Evolutionary conservation across 2,329 filamentous ascomycete genomes (phyloP).

Genomic region (Aureobasidium sp.): DNA sequence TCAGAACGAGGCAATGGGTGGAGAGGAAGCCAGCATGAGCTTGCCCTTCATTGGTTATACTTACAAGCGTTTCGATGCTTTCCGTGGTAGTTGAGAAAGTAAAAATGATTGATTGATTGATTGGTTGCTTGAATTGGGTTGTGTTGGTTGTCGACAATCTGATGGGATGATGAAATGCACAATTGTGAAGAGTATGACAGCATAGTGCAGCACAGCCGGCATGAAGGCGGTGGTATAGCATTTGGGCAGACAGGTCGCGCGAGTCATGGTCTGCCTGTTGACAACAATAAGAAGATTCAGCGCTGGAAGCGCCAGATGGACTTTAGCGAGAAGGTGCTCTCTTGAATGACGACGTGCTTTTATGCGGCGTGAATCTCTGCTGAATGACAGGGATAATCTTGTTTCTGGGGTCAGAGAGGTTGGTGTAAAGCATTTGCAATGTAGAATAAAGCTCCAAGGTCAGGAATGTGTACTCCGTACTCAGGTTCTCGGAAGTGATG

Average conservation of each 20-base stretch:
- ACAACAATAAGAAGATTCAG: not conserved
- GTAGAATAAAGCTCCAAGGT: too few relatives aligned
- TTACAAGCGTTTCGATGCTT: conserved; percentile 88
- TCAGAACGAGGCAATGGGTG: conserved; percentile 66
- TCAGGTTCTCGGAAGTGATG: conserved; percentile 2
- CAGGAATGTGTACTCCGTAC: too few relatives aligned
- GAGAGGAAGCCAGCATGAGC: conserved; percentile 88
- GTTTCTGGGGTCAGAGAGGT: too few relatives aligned
- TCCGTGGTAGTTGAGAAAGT: conserved; percentile 36
- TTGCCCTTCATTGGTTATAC: conserved; percentile 94
- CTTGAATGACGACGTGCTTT: too few relatives aligned
- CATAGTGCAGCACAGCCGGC: not conserved
- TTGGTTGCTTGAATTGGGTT: not conserved
- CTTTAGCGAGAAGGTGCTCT: not conserved
- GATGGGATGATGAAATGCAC: too few relatives aligned
- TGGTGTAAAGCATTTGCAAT: too few relatives aligned
- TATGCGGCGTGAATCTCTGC: too few relatives aligned
- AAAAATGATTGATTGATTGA: too few relatives aligned
- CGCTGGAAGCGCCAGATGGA: not conserved
- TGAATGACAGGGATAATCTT: too few relatives aligned
- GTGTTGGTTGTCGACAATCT: not conserved
- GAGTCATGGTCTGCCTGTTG: not conserved
- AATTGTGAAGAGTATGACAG: not conserved
- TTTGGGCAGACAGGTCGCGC: not conserved
- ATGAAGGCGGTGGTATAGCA: not conserved